These are phyloP conservation scores for Picochlorum costavermella DNA, from an alignment of 139 green algal species.

Conservation along the genomic window DNA sequence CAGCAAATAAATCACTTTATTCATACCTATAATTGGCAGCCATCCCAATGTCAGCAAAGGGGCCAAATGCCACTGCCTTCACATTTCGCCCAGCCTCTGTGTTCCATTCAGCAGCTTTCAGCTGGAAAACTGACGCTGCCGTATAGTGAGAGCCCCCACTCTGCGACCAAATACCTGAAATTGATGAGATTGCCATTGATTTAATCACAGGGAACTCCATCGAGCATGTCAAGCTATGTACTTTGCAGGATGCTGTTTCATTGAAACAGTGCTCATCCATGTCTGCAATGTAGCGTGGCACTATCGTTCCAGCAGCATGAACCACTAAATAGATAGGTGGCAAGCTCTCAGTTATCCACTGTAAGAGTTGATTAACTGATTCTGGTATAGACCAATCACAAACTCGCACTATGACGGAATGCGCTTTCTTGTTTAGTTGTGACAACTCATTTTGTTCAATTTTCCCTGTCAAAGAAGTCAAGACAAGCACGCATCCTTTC, in stretches of 20 bases:
- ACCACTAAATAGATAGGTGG: constrained; percentile 21
- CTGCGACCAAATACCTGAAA: constrained; percentile 28
- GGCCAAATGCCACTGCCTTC: constrained; percentile 22
- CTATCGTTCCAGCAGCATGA: constrained; percentile 24
- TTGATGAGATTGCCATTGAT: constrained; percentile 25
- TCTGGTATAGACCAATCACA: constrained; percentile 5
- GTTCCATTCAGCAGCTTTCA: not conserved
- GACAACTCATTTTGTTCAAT: constrained; percentile 5
- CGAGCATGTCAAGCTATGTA: constrained; percentile 12
- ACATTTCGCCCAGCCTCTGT: constrained; percentile 9
- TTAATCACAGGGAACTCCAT: not conserved
- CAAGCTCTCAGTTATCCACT: constrained; percentile 22
- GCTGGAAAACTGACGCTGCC: constrained; percentile 19
- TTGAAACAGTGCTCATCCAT: constrained; percentile 17
- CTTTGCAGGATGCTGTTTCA: not conserved
- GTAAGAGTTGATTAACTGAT: not conserved
- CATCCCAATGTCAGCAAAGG: constrained; percentile 9
- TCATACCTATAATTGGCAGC: not conserved
- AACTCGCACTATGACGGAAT: constrained; percentile 8
- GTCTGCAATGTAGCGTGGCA: constrained; percentile 10
- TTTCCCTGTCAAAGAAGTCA: constrained; percentile 8
- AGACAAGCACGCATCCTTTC: constrained; percentile 3
- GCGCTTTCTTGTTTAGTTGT: not conserved
- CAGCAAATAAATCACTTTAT: no score
- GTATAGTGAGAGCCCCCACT: constrained; percentile 27